Evolutionary conservation across 2,329 filamentous ascomycete genomes (phyloP).

Genomic region (Aureobasidium sp.): DNA sequence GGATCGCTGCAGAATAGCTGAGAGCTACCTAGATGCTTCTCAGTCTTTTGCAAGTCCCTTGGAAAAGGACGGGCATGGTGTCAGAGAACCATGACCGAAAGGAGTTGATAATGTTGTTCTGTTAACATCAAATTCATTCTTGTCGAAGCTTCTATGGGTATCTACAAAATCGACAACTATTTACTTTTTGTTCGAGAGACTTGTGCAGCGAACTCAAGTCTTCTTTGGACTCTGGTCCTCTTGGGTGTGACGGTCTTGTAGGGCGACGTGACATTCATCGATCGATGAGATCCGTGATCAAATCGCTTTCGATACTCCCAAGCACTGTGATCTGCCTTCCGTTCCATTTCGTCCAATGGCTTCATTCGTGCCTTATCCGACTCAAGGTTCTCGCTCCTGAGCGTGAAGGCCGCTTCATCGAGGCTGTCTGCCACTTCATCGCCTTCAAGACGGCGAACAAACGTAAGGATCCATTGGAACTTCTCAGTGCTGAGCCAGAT

Average conservation of each 20-base stretch:
- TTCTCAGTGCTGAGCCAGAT: conserved; percentile 28
- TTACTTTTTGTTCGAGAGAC: not conserved
- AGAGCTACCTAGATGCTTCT: not conserved
- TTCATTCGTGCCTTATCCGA: not conserved
- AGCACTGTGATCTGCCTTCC: not conserved
- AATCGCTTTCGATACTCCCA: conserved; percentile 7
- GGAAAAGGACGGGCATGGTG: not conserved
- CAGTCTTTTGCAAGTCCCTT: not conserved
- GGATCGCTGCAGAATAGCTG: not conserved
- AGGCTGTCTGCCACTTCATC: conserved; percentile 32
- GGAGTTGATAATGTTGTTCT: not conserved
- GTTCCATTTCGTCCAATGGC: not conserved
- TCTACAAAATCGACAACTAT: not conserved
- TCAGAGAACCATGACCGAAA: not conserved
- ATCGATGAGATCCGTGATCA: not conserved
- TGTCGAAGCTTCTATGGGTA: not conserved
- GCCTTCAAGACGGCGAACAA: conserved; percentile 40
- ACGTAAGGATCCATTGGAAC: conserved; percentile 38
- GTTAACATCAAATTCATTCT: not conserved
- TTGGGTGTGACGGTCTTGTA: not conserved
- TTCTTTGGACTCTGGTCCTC: not conserved
- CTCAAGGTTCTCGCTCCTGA: not conserved
- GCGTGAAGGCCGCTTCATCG: conserved; percentile 20
- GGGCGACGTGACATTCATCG: not conserved
- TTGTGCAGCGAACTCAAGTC: not conserved